These are phyloP conservation scores for Fusarium tjaetaba DNA, from an alignment of 2,329 filamentous ascomycete species.

Conservation along the genomic window DNA sequence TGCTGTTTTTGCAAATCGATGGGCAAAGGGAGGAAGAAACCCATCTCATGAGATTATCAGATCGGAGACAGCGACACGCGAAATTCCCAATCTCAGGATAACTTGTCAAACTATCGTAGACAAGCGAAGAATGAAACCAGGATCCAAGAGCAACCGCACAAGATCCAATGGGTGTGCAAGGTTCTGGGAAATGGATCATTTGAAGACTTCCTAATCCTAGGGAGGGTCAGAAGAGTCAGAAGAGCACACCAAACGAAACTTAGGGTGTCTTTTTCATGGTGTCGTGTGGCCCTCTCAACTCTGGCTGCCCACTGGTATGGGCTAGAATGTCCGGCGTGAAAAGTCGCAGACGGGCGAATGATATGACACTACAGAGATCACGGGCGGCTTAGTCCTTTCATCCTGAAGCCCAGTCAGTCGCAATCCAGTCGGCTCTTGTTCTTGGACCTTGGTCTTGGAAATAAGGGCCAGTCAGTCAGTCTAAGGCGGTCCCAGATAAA, in stretches of 20 bases:
- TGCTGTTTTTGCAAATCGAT: neutral
- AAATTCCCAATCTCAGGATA: conserved; percentile 29
- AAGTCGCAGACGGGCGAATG: conserved; percentile 26
- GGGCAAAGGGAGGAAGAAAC: conserved; percentile 24
- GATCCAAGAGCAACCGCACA: conserved; percentile 13
- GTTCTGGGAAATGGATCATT: conserved; percentile 23
- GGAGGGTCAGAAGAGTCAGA: conserved; percentile 41
- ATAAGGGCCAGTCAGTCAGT: conserved; percentile 18
- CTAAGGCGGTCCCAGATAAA: conserved; percentile 30
- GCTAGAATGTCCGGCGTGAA: conserved; percentile 16
- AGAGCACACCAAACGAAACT: conserved; percentile 33
- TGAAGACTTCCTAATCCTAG: conserved; percentile 1
- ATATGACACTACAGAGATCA: conserved; percentile 35
- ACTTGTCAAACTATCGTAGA: conserved; percentile 18
- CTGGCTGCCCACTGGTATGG: conserved; percentile 36
- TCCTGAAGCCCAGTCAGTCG: conserved; percentile 15
- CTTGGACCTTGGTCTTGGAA: neutral
- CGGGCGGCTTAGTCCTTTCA: conserved; percentile 21
- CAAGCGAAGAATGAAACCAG: conserved; percentile 32
- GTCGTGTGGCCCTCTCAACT: conserved; percentile 35
- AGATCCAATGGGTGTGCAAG: conserved; percentile 29
- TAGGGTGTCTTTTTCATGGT: conserved; percentile 29
- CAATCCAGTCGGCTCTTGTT: conserved; percentile 11
- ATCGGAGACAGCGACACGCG: conserved; percentile 9
- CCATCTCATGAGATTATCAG: conserved; percentile 8